Base-by-base conservation (phyloP, 768 basidiomycete genomes). In the Scleroderma citrinum region DNA sequence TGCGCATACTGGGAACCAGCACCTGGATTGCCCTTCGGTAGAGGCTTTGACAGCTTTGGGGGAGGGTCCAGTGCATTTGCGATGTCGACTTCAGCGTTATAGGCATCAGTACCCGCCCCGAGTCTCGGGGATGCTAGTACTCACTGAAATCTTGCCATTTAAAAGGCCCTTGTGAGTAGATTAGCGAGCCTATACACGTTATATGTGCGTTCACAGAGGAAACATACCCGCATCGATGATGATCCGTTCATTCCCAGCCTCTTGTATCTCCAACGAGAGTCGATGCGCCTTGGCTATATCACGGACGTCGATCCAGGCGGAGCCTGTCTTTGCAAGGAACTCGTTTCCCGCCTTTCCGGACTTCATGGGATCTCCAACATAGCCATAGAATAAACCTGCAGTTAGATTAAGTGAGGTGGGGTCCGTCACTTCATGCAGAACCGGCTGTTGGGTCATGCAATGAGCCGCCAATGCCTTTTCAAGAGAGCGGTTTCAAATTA, bases 171-270 rank as follows among this genome's bases (percentile, higher is more conserved):
- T 39, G 20, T 20, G n/a, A 11, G 29, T 4, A 35, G 17, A 20
- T 23, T 21, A 7, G 4, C 34, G 3, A 17, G 2, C 23, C 31
- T 48, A 24, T 44, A 32, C 45, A 12, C n/a, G 1, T 16, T 7
- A 40, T 5, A 29, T 29, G 8, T 29, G n/a, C 20, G 24, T 12
- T 30, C 36, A 17, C 29, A 12, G 23, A 35, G 1, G 3, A 29
- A 26, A 46, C 50, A 57, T 42, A 54, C 71, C 69, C 3, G 62
- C 66, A n/a, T 63, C 65, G 36, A 78, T 53, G 57, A 86, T 71
- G 57, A 85, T 74, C 35, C 85, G 69, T 47, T 85, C 70, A 1
- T 78, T 77, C 3, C 73, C 76, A 0, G 82, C 83, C 3, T 68
- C 72, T 26, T 73, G 67, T 45, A 69, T 74, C 47, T 72, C 70